Evolutionary conservation across 345 rosid species (phyloP), one percentile per base, ranked within the genome.

Genomic region (Euclidium syriacum): DNA sequence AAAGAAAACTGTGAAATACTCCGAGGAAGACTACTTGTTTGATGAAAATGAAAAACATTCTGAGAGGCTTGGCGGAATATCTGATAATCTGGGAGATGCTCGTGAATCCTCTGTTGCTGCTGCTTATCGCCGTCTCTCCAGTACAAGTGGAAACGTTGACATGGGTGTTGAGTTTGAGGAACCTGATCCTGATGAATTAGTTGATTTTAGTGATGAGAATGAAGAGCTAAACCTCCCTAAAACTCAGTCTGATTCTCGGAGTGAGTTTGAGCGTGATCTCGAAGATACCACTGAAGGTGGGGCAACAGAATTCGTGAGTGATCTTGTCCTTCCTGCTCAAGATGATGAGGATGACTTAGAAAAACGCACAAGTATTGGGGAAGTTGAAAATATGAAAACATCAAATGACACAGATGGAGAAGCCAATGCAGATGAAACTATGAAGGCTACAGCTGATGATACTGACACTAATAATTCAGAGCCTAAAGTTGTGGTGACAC

Each of bases 71-170:
- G 99, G 97, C 30, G 99, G 96, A 61, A 81, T 65, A 24, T 74
- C 62, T 1, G 74, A 73, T 65, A 76, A 77, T 52, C 55, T 81
- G 49, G 85, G 68, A 46, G 77, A 71, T 84, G 95, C 90, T 24
- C 90, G 92, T 42, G 85, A 74, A 32, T 77, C 95, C 41, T 87
- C 97, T 9, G 92, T 86, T 62, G 79, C 83, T 71, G 99, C 99
- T 83, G 99, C 97, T 42, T 87, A 73, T 78, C 78, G 40, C 36
- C 91, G 95, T 66, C 62, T 80, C 39, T 78, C 66, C 56, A 56
- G 58, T 32, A 62, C 75, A 36, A 68, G 77, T 64, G 62, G 26
- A 16, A 54, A 58, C 44, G 30, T 5, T 70, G 64, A 44, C 27
- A 34, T 23, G 7, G 68, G 51, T 35, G 62, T 16, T 62, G 51